phyloP scores from a whole-genome alignment of 192 early-diverging fungal genomes.

The Coemansia reversa region DNA sequence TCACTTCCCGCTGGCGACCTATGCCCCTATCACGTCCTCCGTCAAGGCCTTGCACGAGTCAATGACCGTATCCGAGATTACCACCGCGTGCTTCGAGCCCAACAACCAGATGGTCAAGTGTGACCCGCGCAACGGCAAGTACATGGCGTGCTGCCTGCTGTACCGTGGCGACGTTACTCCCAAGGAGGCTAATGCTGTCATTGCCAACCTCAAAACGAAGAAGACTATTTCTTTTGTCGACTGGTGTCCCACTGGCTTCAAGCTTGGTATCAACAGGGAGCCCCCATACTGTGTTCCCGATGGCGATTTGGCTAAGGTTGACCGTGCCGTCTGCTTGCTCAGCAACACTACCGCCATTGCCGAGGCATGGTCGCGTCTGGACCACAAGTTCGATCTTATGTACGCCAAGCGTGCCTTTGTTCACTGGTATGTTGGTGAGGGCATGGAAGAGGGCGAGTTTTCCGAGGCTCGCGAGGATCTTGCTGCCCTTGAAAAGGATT shows the following conservation, averaged over 20 bases:
- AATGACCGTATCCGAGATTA: conserved; percentile 93
- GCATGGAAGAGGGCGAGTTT: conserved; percentile 99
- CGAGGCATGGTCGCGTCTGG: conserved; percentile 98
- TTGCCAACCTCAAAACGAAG: conserved; percentile 91
- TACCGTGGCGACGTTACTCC: conserved; percentile 99
- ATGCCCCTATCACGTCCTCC: conserved; percentile 91
- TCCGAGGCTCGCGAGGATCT: conserved; percentile 99
- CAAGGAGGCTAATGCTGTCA: conserved; percentile 94
- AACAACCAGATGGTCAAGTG: conserved; percentile 99
- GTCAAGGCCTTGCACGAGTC: conserved; percentile 98
- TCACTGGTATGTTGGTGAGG: conserved; percentile 99
- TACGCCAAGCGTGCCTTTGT: conserved; percentile 99
- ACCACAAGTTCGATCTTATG: conserved; percentile 99
- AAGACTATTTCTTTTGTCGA: conserved; percentile 98
- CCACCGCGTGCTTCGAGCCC: conserved; percentile 95
- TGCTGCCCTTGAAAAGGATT: conserved; percentile 99
- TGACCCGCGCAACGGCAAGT: conserved; percentile 95
- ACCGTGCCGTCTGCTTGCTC: conserved; percentile 96
- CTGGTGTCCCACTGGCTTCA: conserved; percentile 99
- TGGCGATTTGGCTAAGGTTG: conserved; percentile 94
- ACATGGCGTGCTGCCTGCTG: conserved; percentile 98
- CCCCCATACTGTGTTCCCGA: conserved; percentile 87
- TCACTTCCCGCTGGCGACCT: conserved; percentile 97
- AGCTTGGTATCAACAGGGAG: conserved; percentile 97
- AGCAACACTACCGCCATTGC: conserved; percentile 99